Evolutionary conservation across 2,329 filamentous ascomycete genomes (phyloP).

Genomic region (Botrytis tulipae): DNA sequence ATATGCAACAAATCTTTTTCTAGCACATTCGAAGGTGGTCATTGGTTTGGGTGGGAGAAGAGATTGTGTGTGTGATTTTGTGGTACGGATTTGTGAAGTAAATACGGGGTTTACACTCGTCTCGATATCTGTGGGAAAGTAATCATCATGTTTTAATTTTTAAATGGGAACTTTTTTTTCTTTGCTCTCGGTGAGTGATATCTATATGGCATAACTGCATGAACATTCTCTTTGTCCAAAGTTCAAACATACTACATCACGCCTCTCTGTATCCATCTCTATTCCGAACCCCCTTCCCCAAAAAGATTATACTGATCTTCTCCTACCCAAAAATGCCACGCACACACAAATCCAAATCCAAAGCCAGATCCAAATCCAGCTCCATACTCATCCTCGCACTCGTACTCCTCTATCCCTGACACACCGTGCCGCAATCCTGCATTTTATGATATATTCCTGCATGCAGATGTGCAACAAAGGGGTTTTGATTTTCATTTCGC

Average conservation of each 20-base stretch:
- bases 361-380: no score
- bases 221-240: background rate
- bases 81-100: accelerated
- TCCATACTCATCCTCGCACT: background rate
- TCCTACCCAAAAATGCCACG: no score
- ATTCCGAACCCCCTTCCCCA: no score
- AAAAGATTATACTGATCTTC: no score
- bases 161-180: background rate
- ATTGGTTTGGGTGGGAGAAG: background rate
- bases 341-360: background rate
- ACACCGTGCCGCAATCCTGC: background rate
- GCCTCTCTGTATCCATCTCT: no score
- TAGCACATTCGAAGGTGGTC: no score
- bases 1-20: background rate
- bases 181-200: no score
- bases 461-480: background rate
- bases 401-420: background rate
- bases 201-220: background rate
- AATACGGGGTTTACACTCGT: background rate
- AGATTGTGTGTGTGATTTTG: background rate
- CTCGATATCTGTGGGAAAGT: background rate
- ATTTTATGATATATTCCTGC: slow-evolving; percentile 6
- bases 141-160: no score
- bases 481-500: no score
- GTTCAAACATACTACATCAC: background rate